These are phyloP conservation scores for Candida boidinii DNA, from an alignment of 805 yeast species.

Conservation along the genomic window DNA sequence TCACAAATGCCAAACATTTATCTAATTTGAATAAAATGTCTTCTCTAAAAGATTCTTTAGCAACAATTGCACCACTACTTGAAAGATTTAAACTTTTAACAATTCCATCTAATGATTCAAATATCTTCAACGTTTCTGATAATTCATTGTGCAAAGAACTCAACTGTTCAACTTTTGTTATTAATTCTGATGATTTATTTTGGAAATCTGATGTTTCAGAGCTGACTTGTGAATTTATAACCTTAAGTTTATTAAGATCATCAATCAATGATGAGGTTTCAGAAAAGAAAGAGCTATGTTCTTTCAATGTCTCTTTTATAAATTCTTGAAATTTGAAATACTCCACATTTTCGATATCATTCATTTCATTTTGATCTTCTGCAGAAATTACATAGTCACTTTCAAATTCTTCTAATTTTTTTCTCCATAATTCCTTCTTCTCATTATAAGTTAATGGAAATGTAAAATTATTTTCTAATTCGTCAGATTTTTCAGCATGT, in stretches of 20 bases:
- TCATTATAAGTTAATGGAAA: constrained; percentile 34
- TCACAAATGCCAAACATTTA: constrained; percentile 53
- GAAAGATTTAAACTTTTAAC: constrained; percentile 62
- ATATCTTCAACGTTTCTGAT: constrained; percentile 42
- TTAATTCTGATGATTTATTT: constrained; percentile 39
- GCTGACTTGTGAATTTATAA: constrained; percentile 49
- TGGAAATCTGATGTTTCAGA: constrained; percentile 59
- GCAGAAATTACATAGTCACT: constrained; percentile 31
- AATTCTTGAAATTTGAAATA: constrained; percentile 28
- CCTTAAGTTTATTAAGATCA: constrained; percentile 38
- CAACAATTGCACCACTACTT: constrained; percentile 56
- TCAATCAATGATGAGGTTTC: constrained; percentile 38
- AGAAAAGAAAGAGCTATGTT: constrained; percentile 28
- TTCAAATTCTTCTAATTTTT: constrained; percentile 30
- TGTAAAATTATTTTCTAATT: constrained; percentile 1
- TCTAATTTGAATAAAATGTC: constrained; percentile 53
- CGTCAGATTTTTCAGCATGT: neutral
- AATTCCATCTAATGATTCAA: constrained; percentile 64
- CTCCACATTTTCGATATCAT: constrained; percentile 27
- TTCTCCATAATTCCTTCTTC: constrained; percentile 24
- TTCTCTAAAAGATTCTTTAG: constrained; percentile 43
- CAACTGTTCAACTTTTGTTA: constrained; percentile 36
- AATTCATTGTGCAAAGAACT: constrained; percentile 35
- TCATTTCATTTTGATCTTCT: constrained; percentile 31
- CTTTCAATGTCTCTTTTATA: constrained; percentile 16